These are phyloP conservation scores for Neocatenulostroma microsporum DNA, from an alignment of 2,329 filamentous ascomycete species.

Conservation along the genomic window DNA sequence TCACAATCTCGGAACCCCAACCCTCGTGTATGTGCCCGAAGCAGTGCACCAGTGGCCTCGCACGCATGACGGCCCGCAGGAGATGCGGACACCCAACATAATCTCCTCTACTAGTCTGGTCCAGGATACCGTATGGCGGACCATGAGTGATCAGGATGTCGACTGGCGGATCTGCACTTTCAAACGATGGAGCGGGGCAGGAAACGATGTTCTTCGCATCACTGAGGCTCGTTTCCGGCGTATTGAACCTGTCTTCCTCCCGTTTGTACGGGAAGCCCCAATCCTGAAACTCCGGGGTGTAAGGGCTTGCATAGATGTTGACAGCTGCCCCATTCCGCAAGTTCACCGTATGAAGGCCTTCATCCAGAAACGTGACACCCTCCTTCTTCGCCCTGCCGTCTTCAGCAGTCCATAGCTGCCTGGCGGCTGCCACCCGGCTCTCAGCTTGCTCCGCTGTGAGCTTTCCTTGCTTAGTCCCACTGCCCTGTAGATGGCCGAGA, in stretches of 20 bases:
- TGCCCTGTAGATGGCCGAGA: conserved; percentile 8
- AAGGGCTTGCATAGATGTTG: conserved; percentile 48
- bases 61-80: conserved; percentile 43
- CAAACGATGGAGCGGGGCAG: conserved; percentile 32
- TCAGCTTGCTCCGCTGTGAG: conserved; percentile 6
- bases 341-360: conserved; percentile 42
- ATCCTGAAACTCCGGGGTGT: conserved; percentile 49
- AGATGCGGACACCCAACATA: conserved; percentile 51
- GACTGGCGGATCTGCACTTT: conserved; percentile 31
- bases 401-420: conserved; percentile 15
- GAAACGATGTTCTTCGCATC: conserved; percentile 27
- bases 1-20: conserved; percentile 38
- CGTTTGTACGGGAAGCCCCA: conserved; percentile 48
- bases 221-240: conserved; percentile 19
- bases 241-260: conserved; percentile 47
- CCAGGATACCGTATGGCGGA: conserved; percentile 46
- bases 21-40: conserved; percentile 58
- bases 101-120: conserved; percentile 31
- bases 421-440: conserved; percentile 11
- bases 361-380: conserved; percentile 50
- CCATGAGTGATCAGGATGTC: conserved; percentile 57
- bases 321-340: conserved; percentile 44
- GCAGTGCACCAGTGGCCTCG: conserved; percentile 49
- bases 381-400: conserved; percentile 31
- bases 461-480: too few species aligned